Evolutionary conservation across 1,139 yeast genomes (phyloP), one percentile per base, ranked within the genome.

Genomic region (Diutina neorugosa): DNA sequence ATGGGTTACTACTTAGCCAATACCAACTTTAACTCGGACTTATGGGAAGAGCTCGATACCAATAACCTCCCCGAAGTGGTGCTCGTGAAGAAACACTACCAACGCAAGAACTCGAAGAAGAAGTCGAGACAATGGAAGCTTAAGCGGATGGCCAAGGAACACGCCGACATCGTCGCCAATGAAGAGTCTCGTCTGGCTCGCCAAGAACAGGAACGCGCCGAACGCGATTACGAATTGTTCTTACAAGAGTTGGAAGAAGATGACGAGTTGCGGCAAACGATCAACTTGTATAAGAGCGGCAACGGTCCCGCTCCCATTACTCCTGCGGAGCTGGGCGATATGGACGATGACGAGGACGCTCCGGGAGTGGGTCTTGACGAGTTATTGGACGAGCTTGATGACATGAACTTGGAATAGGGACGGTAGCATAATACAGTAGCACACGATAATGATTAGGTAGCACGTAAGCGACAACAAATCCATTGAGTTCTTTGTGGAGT

Each of bases 231-330:
- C 71, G 99, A 93, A 70, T 68, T 85, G 62, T 93, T 93, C 86
- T 81, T 94, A 73, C 97, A 89, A 73, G 97, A 93, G 68, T 82
- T 94, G 68, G 98, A 93, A 74, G 98, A 93, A 70, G 99, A 93
- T 70, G 83, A 84, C 55, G 99, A 93, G 67, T 79, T 94, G 68
- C 87, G 98, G 75, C 91, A 86, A 61, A 83, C 90, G 52, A 82
- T 93, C 68, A 91, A 93, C 66, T 67, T 93, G 63, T 93, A 93
- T 74, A 93, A 89, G 74, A 81, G 82, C 53, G 70, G 65, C 53
- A 66, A 65, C 20, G 59, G 53, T 52, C 53, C 56, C 14, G 52
- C 41, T 3, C 52, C 53, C 2, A 74, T 67, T 18, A 20, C 41
- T 12, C 70, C 63, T 59, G 81, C 74, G 50, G 82, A 74, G 40